phyloP scores from a whole-genome alignment of 352 stramenopile species.

The Globisporangium irregulare region DNA sequence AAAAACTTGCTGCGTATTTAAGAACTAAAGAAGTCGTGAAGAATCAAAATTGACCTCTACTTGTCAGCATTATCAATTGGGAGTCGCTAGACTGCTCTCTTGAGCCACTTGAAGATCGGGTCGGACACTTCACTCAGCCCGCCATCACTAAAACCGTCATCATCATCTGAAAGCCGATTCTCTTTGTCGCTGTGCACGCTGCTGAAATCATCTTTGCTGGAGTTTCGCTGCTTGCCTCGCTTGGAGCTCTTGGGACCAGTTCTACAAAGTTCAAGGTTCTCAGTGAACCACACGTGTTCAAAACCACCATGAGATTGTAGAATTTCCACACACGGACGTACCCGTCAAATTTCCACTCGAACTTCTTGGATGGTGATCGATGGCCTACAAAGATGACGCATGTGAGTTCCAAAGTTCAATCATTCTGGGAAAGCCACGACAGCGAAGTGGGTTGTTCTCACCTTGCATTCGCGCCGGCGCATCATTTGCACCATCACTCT shows the following conservation, averaged over 20 bases:
- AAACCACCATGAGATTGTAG: neutral
- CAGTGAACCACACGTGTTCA: neutral
- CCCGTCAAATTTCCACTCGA: conserved; percentile 69
- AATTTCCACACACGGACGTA: conserved; percentile 22
- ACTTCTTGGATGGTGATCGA: conserved; percentile 12
- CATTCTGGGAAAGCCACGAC: neutral
- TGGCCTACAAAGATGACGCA: neutral
- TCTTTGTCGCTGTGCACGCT: conserved; percentile 8
- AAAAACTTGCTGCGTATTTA: neutral
- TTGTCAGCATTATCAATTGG: neutral
- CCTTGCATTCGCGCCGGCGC: neutral
- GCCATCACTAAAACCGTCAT: conserved; percentile 27
- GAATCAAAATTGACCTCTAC: conserved; percentile 9
- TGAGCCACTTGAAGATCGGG: conserved; percentile 58
- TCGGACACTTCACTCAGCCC: conserved; percentile 42
- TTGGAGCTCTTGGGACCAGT: conserved; percentile 1
- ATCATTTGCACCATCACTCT: conserved; percentile 12
- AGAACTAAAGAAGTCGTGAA: neutral
- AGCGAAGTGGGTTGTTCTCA: neutral
- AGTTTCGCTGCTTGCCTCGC: neutral
- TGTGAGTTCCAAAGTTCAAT: neutral
- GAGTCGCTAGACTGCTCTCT: conserved; percentile 28
- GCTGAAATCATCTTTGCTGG: conserved; percentile 1
- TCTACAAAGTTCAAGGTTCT: neutral
- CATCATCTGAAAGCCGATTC: conserved; percentile 6